Conservation (phyloP, 129 eudicot genomes). For the Ambrosia trifida region DNA sequence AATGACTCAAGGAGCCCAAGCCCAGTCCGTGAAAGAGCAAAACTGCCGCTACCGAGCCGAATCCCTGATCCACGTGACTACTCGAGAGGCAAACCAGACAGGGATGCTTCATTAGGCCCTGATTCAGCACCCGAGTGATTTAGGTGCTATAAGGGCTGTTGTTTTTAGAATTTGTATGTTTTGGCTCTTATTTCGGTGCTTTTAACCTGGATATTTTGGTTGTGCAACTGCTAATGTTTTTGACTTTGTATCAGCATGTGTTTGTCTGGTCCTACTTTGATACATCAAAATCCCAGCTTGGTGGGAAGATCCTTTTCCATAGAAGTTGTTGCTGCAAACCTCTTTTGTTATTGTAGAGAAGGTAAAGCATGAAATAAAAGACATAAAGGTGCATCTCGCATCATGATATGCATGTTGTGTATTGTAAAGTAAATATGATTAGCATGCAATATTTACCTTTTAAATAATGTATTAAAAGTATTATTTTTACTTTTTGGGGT, state of each 20-base stretch:
- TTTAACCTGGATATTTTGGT: not conserved
- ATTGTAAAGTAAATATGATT: too few species aligned
- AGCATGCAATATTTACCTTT: too few species aligned
- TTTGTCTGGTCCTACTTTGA: not conserved
- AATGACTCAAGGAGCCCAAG: conserved; percentile 9
- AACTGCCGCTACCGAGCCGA: conserved; percentile 7
- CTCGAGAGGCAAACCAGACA: conserved; percentile 9
- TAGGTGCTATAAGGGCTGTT: not conserved
- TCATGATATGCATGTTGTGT: too few species aligned
- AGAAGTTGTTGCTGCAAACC: conserved; percentile 9
- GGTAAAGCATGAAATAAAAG: not conserved
- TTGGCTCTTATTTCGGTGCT: not conserved
- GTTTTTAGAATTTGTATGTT: not conserved
- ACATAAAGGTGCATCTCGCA: not conserved
- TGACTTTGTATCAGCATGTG: not conserved
- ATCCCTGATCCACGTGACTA: not conserved
- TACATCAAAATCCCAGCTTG: conserved; percentile 5
- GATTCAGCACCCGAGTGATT: not conserved
- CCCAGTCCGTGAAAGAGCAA: conserved; percentile 2
- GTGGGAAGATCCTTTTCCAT: too few species aligned
- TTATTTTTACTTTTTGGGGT: too few species aligned
- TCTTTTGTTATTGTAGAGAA: conserved; percentile 16
- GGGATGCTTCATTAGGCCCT: conserved; percentile 17
- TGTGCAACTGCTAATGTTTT: not conserved
- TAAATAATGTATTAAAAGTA: too few species aligned